Base-by-base conservation (phyloP, 164 flowering plant species). In the Vitis labrusca region DNA sequence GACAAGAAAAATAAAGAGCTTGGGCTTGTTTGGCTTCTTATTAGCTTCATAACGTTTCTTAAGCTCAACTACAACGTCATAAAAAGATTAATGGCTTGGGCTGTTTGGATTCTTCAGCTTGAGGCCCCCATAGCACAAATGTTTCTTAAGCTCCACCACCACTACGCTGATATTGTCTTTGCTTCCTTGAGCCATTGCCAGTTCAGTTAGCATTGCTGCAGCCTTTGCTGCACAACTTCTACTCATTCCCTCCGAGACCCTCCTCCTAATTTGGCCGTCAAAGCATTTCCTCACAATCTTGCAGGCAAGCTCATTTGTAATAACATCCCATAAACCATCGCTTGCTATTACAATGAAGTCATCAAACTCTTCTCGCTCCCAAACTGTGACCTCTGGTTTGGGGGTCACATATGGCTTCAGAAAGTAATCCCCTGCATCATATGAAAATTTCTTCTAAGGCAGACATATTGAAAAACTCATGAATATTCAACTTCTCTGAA, bases 131-230 rank as follows among this genome's bases (percentile, higher is more conserved):
- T 37, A 0, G 7, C 44, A 37, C 44, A 37, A 37, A 37, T 37
- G 61, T 19, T 65, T 72, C 32, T 63, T 78, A 2, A 86, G 74
- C 66, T 82, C 77, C 0, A 86, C 82, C 5, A 88, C 78, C 37
- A 88, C 78, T 2, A 83, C 78, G 60, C 88, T 88, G 3, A 86
- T 78, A 69, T 88, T 85, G 70, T 89, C 88, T 37, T 62, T 69
- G 76, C 90, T 89, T 7, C 90, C 90, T 8, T 85, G 65, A n/a
- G 84, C 82, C 81, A 89, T 67, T 0, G 90, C 93, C 15, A 85
- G 48, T 66, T 80, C 83, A 0, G 80, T 80, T 8, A 89, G 66
- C 72, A 84, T 19, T 8, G 90, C 83, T 0, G 90, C 88, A 0
- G 90, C 90, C 51, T 69, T 78, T 2, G 73, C 76, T 5, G 87